Percentiles rank a stretch among this genome's conserved stretches.
Evolutionary conservation across 2,329 filamentous ascomycete genomes (phyloP).

Genomic region (Trichophyton benhamiae): DNA sequence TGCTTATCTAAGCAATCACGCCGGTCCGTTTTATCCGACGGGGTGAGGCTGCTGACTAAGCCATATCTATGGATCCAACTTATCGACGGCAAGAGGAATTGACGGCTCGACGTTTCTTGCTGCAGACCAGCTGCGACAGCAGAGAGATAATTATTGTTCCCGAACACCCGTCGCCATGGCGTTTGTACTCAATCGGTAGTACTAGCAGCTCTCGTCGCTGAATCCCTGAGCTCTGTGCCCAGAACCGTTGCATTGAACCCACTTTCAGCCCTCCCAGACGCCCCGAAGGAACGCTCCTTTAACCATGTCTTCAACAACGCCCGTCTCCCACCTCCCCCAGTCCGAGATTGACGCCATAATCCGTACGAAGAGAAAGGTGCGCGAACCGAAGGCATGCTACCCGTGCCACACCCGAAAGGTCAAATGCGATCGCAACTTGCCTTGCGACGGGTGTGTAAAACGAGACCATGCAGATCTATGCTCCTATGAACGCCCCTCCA

Average conservation of each 20-base stretch:
- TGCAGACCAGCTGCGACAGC: neutral
- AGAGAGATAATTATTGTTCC: neutral
- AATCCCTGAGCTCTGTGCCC: neutral
- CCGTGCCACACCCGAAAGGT: slow-evolving; percentile 37
- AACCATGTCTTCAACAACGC: slow-evolving; percentile 16
- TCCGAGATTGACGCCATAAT: slow-evolving; percentile 38
- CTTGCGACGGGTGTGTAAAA: slow-evolving; percentile 39
- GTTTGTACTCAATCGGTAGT: neutral
- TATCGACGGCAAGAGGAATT: neutral
- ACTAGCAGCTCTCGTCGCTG: neutral
- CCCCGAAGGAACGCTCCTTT: neutral
- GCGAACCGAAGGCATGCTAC: slow-evolving; percentile 37
- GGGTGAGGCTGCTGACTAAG: neutral
- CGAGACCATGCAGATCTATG: slow-evolving; percentile 39
- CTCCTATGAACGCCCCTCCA: slow-evolving; percentile 38
- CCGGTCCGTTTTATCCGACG: neutral
- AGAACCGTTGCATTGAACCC: neutral
- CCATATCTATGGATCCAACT: neutral
- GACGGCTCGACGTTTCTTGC: neutral
- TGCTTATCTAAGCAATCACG: too few relatives aligned
- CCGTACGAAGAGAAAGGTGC: slow-evolving; percentile 36
- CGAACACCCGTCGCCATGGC: neutral
- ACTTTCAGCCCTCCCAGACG: neutral
- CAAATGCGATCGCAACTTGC: slow-evolving; percentile 39
- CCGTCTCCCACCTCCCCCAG: slow-evolving; percentile 32